phyloP scores from a whole-genome alignment of 257 asterid genomes.

The Forsythia suspensa region DNA sequence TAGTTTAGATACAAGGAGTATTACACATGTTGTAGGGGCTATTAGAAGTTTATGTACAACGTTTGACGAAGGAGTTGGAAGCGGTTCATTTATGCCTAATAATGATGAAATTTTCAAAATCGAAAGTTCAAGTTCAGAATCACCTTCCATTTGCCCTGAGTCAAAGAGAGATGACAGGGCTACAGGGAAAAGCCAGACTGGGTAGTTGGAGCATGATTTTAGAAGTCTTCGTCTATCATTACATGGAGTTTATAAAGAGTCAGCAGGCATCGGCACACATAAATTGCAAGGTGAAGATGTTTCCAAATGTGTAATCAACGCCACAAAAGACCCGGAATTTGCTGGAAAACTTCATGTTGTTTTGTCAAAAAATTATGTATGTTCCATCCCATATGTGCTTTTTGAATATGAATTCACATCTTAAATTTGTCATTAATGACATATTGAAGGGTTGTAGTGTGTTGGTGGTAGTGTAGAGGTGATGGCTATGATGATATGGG shows the following conservation, averaged over 20 bases:
- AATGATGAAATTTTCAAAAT: slow-evolving; percentile 30
- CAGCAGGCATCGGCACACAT: slow-evolving; percentile 34
- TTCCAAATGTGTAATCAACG: slow-evolving; percentile 31
- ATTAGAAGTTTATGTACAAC: slow-evolving; percentile 28
- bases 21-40: slow-evolving; percentile 33
- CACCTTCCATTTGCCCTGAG: slow-evolving; percentile 31
- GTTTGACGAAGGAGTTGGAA: slow-evolving; percentile 34
- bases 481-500: too few species aligned
- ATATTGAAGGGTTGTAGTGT: too few species aligned
- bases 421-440: too few species aligned
- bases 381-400: slow-evolving; percentile 32
- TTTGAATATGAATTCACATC: slow-evolving; percentile 20
- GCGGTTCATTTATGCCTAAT: slow-evolving; percentile 30
- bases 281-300: slow-evolving; percentile 42
- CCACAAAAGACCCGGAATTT: slow-evolving; percentile 35
- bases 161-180: slow-evolving; percentile 32
- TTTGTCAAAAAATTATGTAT: slow-evolving; percentile 33
- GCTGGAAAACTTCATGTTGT: slow-evolving; percentile 35
- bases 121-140: slow-evolving; percentile 33
- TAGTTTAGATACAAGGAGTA: slow-evolving; percentile 56
- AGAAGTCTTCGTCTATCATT: slow-evolving; percentile 18
- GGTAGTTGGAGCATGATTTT: too few species aligned
- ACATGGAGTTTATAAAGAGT: slow-evolving; percentile 26
- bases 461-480: too few species aligned
- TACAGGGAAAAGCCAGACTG: too few species aligned